Evolutionary conservation across 1,284 basidiomycete species (phyloP).

Genomic region (Boletus semigastroideus): DNA sequence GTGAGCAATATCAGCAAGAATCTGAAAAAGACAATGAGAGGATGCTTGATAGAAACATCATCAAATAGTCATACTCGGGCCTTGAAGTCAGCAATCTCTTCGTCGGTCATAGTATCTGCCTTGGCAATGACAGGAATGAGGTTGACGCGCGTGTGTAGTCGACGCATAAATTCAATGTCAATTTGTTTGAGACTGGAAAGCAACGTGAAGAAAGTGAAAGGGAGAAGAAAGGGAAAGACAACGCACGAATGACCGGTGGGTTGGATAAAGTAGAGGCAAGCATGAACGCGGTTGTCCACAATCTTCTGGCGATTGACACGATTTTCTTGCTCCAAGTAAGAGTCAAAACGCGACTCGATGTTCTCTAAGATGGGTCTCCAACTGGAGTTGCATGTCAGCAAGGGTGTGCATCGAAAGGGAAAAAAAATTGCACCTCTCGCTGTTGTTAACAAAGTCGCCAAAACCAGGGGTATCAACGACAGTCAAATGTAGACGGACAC

Average conservation of each 20-base stretch:
- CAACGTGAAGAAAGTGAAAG: constrained; percentile 8
- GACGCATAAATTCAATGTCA: constrained; percentile 97
- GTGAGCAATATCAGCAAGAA: constrained; percentile 87
- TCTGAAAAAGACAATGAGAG: constrained; percentile 44
- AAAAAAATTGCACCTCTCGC: constrained; percentile 70
- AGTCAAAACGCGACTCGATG: constrained; percentile 95
- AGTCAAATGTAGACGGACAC: constrained; percentile 91
- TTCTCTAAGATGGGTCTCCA: constrained; percentile 98
- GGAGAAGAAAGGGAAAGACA: neutral
- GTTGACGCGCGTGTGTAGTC: constrained; percentile 95
- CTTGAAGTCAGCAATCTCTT: constrained; percentile 92
- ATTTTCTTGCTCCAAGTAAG: constrained; percentile 97
- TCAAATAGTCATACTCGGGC: constrained; percentile 58
- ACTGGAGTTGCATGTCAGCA: constrained; percentile 41
- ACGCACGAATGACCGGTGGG: constrained; percentile 95
- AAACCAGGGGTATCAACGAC: constrained; percentile 98
- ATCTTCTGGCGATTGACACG: constrained; percentile 90
- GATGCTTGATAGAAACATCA: neutral
- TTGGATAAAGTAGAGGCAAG: constrained; percentile 97
- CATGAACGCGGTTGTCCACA: constrained; percentile 87
- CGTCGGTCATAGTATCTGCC: constrained; percentile 94
- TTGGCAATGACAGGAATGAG: constrained; percentile 97
- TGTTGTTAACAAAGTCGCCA: constrained; percentile 97
- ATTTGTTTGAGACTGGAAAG: constrained; percentile 82
- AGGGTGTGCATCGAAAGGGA: neutral